Evolutionary conservation across 352 stramenopile genomes (phyloP).

Genomic region (Phytophthora crassamura): DNA sequence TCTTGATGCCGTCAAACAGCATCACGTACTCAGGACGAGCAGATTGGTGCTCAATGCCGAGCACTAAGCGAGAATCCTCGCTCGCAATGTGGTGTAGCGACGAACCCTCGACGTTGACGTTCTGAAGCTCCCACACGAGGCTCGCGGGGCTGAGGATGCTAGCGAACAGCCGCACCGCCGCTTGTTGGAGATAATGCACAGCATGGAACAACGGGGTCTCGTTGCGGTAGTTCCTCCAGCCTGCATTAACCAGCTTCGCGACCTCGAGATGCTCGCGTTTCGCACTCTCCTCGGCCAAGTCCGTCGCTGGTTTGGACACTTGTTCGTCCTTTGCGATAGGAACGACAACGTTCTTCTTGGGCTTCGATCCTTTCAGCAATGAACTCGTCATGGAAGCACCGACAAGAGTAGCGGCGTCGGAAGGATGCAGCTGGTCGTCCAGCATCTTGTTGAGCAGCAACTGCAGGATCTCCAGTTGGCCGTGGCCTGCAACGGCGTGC

Average conservation of each 20-base stretch:
- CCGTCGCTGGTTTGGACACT: background rate
- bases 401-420: slow-evolving; percentile 14
- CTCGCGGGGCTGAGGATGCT: slow-evolving; percentile 47
- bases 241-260: slow-evolving; percentile 27
- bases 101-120: slow-evolving; percentile 80
- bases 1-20: slow-evolving; percentile 68
- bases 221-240: slow-evolving; percentile 72
- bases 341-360: slow-evolving; percentile 31
- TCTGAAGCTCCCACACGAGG: slow-evolving; percentile 56
- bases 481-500: slow-evolving; percentile 62
- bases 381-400: slow-evolving; percentile 19
- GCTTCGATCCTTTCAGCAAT: slow-evolving; percentile 16
- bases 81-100: slow-evolving; percentile 66
- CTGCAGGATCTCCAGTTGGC: slow-evolving; percentile 57
- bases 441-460: slow-evolving; percentile 61
- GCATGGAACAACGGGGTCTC: slow-evolving; percentile 78
- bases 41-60: slow-evolving; percentile 42
- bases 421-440: slow-evolving; percentile 43
- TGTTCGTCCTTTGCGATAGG: slow-evolving; percentile 21
- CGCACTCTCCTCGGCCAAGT: background rate
- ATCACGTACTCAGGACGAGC: slow-evolving; percentile 68
- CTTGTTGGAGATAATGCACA: slow-evolving; percentile 58
- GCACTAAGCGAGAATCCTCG: slow-evolving; percentile 35
- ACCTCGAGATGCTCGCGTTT: slow-evolving; percentile 32
- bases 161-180: slow-evolving; percentile 45